These are phyloP conservation scores for Paramyrothecium roridum DNA, from an alignment of 2,329 filamentous ascomycete species.

Conservation along the genomic window DNA sequence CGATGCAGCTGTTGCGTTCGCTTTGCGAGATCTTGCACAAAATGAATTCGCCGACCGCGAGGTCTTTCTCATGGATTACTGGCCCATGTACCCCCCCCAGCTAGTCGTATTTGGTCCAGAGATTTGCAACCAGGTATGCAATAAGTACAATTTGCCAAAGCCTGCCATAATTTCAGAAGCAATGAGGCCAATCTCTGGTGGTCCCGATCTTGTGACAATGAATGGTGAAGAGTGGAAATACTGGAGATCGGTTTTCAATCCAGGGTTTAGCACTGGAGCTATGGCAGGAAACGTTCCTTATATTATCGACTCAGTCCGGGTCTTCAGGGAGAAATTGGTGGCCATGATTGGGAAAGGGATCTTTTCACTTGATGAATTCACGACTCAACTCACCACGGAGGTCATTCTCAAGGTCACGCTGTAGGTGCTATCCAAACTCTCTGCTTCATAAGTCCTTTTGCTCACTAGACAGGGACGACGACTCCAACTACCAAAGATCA, in stretches of 20 bases:
- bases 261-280: neutral
- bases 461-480: too few species aligned
- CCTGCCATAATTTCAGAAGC: neutral
- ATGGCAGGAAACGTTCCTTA: neutral
- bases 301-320: neutral
- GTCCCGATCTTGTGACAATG: conserved; percentile 1
- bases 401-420: conserved; percentile 1
- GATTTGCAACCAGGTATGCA: neutral
- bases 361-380: neutral
- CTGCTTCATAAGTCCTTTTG: too few species aligned
- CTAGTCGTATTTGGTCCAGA: neutral
- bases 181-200: neutral
- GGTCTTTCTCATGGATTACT: neutral
- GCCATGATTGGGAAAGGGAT: neutral
- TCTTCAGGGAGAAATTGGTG: neutral
- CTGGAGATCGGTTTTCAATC: neutral
- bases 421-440: neutral
- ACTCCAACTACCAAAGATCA: neutral
- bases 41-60: neutral
- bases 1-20: neutral
- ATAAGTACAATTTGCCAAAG: neutral
- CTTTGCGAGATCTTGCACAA: neutral
- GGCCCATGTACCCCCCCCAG: neutral
- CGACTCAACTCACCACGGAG: neutral
- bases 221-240: conserved; percentile 1